Base-by-base conservation (phyloP, 352 stramenopile species). In the Phytopythium ostracodes region DNA sequence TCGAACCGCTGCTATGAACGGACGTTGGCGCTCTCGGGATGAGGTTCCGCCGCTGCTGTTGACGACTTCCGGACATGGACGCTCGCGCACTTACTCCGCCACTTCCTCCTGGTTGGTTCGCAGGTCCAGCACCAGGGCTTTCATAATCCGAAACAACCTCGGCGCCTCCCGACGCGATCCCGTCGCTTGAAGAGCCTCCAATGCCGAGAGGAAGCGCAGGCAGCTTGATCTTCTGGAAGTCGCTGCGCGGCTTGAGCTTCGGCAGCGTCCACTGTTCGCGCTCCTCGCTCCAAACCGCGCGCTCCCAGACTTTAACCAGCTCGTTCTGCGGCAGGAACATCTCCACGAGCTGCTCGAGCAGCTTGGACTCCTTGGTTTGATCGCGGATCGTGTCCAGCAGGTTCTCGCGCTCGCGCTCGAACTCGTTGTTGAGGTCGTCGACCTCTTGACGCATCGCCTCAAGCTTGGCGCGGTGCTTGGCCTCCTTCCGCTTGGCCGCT, bases 331-430 rank as follows among this genome's bases (percentile, higher is more conserved):
- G 77, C 18, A 97, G 44, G 38, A 97, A 92, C 2, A 96, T 56
- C 64, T 94, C 79, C 4, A 92, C 80, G n/a, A 96, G 79, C 52
- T 97, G 87, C 63, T 96, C 86, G 36, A 96, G 66, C 25, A 97
- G 66, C 63, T 96, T 94, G 29, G 81, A 75, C 63, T 97, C 89
- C 59, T 90, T 91, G 2, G 89, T 96, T 47, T 96, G 87, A 49
- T 96, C 87, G n/a, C 88, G 85, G 36, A 97, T 91, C 10, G 82
- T 95, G 59, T 96, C 89, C 35, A 96, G 65, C 49, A 96, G 63
- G 35, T 84, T 89, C 53, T 95, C 84, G 1, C 88, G 83, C 68
- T 97, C 89, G 14, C 79, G 81, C 63, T 94, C 83, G 63, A 96
- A 94, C 58, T 97, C 90, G 29, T 77, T 81, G 51, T 84, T 83